phyloP scores from a whole-genome alignment of 2,329 filamentous ascomycete genomes.

The Penicillium sp. region DNA sequence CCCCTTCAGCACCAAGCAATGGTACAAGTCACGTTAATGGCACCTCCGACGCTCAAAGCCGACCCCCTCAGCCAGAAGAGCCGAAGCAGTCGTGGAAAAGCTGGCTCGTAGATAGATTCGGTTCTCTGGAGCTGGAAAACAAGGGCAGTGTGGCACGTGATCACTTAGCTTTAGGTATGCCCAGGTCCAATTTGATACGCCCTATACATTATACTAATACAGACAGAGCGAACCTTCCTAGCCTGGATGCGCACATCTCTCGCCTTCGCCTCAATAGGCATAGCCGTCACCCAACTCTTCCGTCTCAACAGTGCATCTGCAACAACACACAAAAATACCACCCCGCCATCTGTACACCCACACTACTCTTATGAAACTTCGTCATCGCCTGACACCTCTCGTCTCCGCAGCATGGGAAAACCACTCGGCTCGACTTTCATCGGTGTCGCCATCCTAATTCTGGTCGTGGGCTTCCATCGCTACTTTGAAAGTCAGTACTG shows the following conservation, averaged over 20 bases:
- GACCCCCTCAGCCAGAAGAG: constrained; percentile 8
- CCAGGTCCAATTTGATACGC: not conserved
- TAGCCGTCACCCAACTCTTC: constrained; percentile 62
- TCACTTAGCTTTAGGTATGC: constrained; percentile 57
- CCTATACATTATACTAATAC: constrained; percentile 2
- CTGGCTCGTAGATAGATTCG: constrained; percentile 53
- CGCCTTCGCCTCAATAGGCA: constrained; percentile 61
- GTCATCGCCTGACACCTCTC: constrained; percentile 11
- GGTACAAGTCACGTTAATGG: constrained; percentile 1
- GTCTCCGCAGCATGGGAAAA: constrained; percentile 52
- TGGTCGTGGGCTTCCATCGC: constrained; percentile 59
- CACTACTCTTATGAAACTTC: constrained; percentile 17
- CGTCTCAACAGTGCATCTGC: constrained; percentile 54
- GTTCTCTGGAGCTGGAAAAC: constrained; percentile 59
- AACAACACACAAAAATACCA: constrained; percentile 1
- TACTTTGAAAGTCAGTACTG: constrained; percentile 65
- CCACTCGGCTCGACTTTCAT: constrained; percentile 62
- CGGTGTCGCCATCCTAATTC: constrained; percentile 55
- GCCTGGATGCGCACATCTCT: constrained; percentile 63
- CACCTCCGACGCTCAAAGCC: constrained; percentile 1
- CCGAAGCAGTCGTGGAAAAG: constrained; percentile 43
- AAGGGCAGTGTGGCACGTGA: constrained; percentile 62
- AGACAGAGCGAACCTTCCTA: constrained; percentile 61
- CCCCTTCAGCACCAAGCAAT: constrained; percentile 2
- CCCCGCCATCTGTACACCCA: constrained; percentile 13